Evolutionary conservation across 2,329 filamentous ascomycete genomes (phyloP), one percentile per base, ranked within the genome.

Genomic region (Cordyceps cicadae): DNA sequence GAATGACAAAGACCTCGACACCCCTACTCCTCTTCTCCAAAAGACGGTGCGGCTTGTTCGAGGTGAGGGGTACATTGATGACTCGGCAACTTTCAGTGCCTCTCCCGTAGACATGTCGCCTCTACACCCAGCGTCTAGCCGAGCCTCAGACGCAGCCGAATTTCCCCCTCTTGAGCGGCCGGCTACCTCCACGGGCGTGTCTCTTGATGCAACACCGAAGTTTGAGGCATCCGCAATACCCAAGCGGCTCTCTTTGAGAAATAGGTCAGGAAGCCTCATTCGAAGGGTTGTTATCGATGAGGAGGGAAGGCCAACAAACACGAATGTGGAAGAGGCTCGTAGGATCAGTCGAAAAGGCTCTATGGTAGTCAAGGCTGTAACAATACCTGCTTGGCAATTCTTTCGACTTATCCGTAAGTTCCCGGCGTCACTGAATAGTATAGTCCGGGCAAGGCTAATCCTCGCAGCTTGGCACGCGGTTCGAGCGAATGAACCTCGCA

Each of bases 331-430:
- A 15, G 68, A 80, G 34, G 70, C 78, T 46, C 74, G 77, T 63
- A 76, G 71, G 71, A 74, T 66, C 72, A 77, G 67, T 72, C 70
- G 66, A 70, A 79, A 70, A 72, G 77, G 66, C 11, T 82, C 81
- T 14, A 79, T 76, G 2, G 77, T 80, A 61, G 79, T 76, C 66
- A 96, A 93, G 69, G 92, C 96, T 67, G 89, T 97, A 15, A 87
- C 93, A 62, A 96, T 97, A 78, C 93, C 93, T 43, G 94, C 94
- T 2, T 97, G 92, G 92, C 93, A 97, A 69, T 96, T 97, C 70
- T 97, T 97, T 75, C 91, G 89, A 68, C 78, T 97, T 29, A 91
- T 97, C 67, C 92, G 89, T 92, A 77, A 75, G 88, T 80, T 49
- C 45, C 61, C n/a, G 21, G 17, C 17, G 29, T 19, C 45, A 32